These are phyloP conservation scores for Vachellia collinsii DNA, from an alignment of 306 rosid genomes.

Conservation along the genomic window DNA sequence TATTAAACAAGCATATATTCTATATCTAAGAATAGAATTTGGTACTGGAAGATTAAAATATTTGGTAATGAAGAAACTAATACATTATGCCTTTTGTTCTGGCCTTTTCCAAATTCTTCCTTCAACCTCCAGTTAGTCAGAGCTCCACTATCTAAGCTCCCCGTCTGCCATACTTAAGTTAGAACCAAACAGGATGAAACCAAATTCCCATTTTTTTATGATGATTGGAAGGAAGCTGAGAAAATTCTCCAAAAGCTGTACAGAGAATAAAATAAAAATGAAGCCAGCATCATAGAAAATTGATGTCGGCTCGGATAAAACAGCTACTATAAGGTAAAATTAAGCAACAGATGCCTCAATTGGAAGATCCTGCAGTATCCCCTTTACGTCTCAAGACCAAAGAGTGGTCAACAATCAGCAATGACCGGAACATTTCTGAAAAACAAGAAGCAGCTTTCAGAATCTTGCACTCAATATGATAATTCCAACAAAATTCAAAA, in stretches of 20 bases:
- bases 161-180: constrained; percentile 25
- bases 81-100: constrained; percentile 31
- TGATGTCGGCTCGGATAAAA: constrained; percentile 32
- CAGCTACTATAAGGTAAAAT: not conserved
- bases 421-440: constrained; percentile 31
- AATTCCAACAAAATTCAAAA: constrained; percentile 21
- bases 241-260: constrained; percentile 42
- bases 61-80: constrained; percentile 21
- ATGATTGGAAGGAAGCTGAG: constrained; percentile 35
- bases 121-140: constrained; percentile 35
- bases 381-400: no score
- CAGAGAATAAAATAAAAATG: constrained; percentile 33
- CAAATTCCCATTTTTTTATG: constrained; percentile 39
- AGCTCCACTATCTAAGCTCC: constrained; percentile 35
- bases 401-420: constrained; percentile 25
- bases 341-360: constrained; percentile 39
- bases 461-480: constrained; percentile 15
- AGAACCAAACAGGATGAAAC: constrained; percentile 33
- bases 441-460: constrained; percentile 12
- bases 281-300: constrained; percentile 30
- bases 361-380: constrained; percentile 24
- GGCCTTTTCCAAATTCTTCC: constrained; percentile 23
- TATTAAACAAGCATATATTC: not conserved
- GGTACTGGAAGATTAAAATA: constrained; percentile 12
- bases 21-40: constrained; percentile 27